Evolutionary conservation across 805 yeast species (phyloP).

Genomic region (Torulaspora indica): DNA sequence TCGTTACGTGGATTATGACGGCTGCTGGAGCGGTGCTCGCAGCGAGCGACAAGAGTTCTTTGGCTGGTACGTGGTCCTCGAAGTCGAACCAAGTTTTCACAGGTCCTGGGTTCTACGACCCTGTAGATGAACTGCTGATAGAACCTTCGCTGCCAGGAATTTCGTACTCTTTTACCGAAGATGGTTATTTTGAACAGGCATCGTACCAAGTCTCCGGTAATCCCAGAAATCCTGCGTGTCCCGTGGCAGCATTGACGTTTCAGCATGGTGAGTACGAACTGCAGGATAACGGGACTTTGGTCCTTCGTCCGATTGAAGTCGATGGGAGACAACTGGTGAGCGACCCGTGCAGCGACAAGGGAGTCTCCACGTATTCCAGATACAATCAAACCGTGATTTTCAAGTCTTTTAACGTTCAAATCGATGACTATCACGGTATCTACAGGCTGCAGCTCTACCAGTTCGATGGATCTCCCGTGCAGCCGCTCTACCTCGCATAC

Average conservation of each 20-base stretch:
- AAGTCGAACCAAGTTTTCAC: conserved; percentile 93
- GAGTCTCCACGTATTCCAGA: conserved; percentile 60
- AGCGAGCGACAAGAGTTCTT: conserved; percentile 14
- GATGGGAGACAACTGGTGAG: conserved; percentile 91
- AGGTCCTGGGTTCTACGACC: conserved; percentile 95
- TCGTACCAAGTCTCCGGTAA: conserved; percentile 71
- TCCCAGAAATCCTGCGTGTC: conserved; percentile 71
- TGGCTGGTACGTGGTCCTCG: conserved; percentile 93
- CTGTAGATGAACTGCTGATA: conserved; percentile 86
- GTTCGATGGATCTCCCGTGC: conserved; percentile 73
- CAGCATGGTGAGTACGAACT: conserved; percentile 85
- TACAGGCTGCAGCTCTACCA: conserved; percentile 67
- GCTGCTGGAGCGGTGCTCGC: conserved; percentile 5
- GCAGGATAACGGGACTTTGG: conserved; percentile 59
- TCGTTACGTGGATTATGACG: conserved; percentile 4
- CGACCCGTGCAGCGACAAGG: conserved; percentile 73
- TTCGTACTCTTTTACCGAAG: conserved; percentile 85
- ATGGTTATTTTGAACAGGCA: conserved; percentile 90
- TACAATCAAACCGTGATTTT: conserved; percentile 65
- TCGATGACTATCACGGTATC: conserved; percentile 82
- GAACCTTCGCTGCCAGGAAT: conserved; percentile 97
- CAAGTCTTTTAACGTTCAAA: conserved; percentile 50
- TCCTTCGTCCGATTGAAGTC: conserved; percentile 66
- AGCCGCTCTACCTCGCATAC: conserved; percentile 88
- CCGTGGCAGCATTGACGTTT: conserved; percentile 72